Evolutionary conservation across 116 monocot species (phyloP), one percentile per base, ranked within the genome.

Genomic region (Posidonia oceanica): DNA sequence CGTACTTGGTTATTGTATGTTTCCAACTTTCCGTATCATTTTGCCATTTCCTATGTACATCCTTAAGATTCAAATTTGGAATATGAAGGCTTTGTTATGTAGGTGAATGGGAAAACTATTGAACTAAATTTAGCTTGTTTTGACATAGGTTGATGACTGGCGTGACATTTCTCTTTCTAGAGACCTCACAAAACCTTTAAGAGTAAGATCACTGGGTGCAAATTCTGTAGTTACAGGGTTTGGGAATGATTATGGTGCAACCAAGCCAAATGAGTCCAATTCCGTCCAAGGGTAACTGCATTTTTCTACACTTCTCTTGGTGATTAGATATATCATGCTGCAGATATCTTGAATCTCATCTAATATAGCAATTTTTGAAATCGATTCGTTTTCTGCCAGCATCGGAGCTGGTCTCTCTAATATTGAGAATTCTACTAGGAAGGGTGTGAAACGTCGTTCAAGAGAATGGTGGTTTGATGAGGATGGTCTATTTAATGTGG

Each of bases 401-500:
- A 48, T 37, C 38, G 60, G 59, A 64, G 69, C 67, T 66, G 78
- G 70, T 70, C 81, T 69, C 11, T 73, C 75, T 0, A 80, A 71
- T 41, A 36, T 64, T 11, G 78, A 82, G 29, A 57, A 39, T 44
- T 75, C 71, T 23, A 76, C 61, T 70, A 14, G 39, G 22, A 93
- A 73, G 29, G 77, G 79, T 7, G 14, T 36, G 59, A 97, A 87
- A 69, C 79, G 71, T 38, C 77, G 69, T 12, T 78, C 72, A 5
- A 58, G 64, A 10, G 87, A 83, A 58, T 97, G 89, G 80, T 98
- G 87, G 98, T 90, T 82, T 77, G 84, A 93, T 20, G 93, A 98
- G 57, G 98, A 92, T 76, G 93, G 98, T 12, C 64, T 98, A 63
- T 98, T 98, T 73, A 98, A 93, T 69, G 21, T 84, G 44, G 87